Conservation (phyloP, 768 basidiomycete genomes). For the Panellus pusillus region DNA sequence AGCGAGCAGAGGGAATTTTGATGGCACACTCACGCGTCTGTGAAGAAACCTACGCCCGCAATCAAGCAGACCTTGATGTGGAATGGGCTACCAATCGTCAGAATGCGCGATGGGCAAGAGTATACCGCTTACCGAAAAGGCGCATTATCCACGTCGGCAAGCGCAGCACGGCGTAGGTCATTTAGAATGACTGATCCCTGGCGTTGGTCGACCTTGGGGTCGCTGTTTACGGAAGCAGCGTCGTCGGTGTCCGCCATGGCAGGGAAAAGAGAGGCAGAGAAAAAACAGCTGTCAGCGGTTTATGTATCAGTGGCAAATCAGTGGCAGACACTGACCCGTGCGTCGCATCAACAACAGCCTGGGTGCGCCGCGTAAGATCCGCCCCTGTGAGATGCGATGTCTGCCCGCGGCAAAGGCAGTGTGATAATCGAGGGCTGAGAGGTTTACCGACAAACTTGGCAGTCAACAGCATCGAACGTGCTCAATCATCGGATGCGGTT, state of each 20-base stretch:
- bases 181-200: constrained; percentile 48
- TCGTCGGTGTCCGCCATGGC: constrained; percentile 40
- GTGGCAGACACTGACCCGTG: too few relatives aligned
- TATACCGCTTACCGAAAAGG: constrained; percentile 64
- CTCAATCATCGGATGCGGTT: too few relatives aligned
- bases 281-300: too few relatives aligned
- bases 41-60: constrained; percentile 65
- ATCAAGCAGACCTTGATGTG: constrained; percentile 74
- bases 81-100: constrained; percentile 58
- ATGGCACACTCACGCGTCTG: constrained; percentile 59
- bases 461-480: too few relatives aligned
- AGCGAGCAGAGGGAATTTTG: neutral
- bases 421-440: too few relatives aligned
- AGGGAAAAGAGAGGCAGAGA: neutral
- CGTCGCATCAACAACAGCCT: too few relatives aligned
- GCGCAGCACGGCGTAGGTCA: constrained; percentile 72
- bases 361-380: too few relatives aligned
- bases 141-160: constrained; percentile 86
- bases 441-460: too few relatives aligned
- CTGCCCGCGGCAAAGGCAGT: too few relatives aligned
- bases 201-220: too few relatives aligned
- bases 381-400: too few relatives aligned
- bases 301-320: too few relatives aligned
- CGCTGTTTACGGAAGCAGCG: constrained; percentile 27
- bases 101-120: neutral